Conservation (phyloP, 371 early-diverging fungal genomes). For the Haplosporangium sp. region DNA sequence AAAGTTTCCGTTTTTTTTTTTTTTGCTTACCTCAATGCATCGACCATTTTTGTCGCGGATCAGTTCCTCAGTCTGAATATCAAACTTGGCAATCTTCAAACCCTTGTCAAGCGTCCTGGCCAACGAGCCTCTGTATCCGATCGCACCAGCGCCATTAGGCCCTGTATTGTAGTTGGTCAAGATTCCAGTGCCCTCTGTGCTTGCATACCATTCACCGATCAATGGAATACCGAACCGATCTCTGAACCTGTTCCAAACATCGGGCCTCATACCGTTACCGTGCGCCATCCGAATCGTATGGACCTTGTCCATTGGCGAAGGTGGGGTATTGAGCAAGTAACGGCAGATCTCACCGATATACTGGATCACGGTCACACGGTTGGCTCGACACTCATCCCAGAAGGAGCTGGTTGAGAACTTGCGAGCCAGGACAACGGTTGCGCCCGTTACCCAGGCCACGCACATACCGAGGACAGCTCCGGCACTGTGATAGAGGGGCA, state of each 20-base stretch:
- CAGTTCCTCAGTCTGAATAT: constrained; percentile 58
- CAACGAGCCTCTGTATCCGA: constrained; percentile 42
- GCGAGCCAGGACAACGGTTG: constrained; percentile 49
- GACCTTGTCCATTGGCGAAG: constrained; percentile 61
- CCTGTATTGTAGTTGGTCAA: constrained; percentile 56
- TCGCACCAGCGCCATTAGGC: constrained; percentile 51
- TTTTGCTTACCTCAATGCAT: constrained; percentile 59
- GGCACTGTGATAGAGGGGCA: constrained; percentile 51
- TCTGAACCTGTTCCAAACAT: constrained; percentile 73
- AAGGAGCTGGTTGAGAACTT: constrained; percentile 52
- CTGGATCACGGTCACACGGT: constrained; percentile 55
- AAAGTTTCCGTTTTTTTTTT: background rate
- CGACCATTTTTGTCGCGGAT: constrained; percentile 61
- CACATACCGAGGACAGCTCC: constrained; percentile 52
- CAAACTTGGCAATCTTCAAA: constrained; percentile 50
- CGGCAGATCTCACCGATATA: constrained; percentile 83
- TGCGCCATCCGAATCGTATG: constrained; percentile 68
- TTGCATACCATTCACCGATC: constrained; percentile 55
- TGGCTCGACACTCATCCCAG: constrained; percentile 55
- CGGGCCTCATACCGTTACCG: constrained; percentile 80
- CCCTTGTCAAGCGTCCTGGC: constrained; percentile 46
- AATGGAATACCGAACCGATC: constrained; percentile 56
- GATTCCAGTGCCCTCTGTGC: constrained; percentile 53
- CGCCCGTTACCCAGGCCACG: constrained; percentile 53
- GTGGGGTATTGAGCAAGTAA: constrained; percentile 68